Evolutionary conservation across 83 land plant species (phyloP).

Genomic region (Picea abies): DNA sequence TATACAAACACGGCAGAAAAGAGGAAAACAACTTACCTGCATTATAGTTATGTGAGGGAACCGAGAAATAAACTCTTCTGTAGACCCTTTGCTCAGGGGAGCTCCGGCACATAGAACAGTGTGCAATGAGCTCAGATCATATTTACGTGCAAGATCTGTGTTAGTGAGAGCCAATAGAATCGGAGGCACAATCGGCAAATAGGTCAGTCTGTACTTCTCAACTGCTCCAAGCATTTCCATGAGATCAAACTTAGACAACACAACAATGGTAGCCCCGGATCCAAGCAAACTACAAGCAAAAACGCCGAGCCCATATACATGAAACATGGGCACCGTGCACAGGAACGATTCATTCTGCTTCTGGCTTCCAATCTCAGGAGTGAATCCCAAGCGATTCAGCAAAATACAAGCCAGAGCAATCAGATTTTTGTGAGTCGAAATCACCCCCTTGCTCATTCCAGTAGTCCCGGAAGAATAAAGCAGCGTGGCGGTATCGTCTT

Average conservation of each 20-base stretch:
- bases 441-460: conserved; percentile 88
- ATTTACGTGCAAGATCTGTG: conserved; percentile 37
- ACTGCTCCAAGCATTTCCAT: conserved; percentile 62
- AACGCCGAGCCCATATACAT: conserved; percentile 71
- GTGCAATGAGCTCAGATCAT: conserved; percentile 42
- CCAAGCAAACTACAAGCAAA: conserved; percentile 52
- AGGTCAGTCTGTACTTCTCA: conserved; percentile 40
- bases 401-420: conserved; percentile 60
- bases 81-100: conserved; percentile 80
- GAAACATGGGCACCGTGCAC: conserved; percentile 89
- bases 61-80: conserved; percentile 54
- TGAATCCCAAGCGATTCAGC: conserved; percentile 15
- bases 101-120: conserved; percentile 75
- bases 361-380: conserved; percentile 1
- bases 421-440: conserved; percentile 74
- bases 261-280: conserved; percentile 65
- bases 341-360: conserved; percentile 28
- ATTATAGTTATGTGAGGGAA: conserved; percentile 36
- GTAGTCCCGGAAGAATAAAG: conserved; percentile 82
- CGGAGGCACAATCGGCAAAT: conserved; percentile 86
- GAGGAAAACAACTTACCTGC: too few relatives aligned
- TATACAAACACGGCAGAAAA: too few relatives aligned
- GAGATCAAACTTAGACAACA: conserved; percentile 71
- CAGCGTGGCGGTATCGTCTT: conserved; percentile 29
- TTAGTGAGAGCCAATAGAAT: conserved; percentile 69